Conservation (phyloP, 2,329 filamentous ascomycete species). For the Rhinocladiella mackenziei region DNA sequence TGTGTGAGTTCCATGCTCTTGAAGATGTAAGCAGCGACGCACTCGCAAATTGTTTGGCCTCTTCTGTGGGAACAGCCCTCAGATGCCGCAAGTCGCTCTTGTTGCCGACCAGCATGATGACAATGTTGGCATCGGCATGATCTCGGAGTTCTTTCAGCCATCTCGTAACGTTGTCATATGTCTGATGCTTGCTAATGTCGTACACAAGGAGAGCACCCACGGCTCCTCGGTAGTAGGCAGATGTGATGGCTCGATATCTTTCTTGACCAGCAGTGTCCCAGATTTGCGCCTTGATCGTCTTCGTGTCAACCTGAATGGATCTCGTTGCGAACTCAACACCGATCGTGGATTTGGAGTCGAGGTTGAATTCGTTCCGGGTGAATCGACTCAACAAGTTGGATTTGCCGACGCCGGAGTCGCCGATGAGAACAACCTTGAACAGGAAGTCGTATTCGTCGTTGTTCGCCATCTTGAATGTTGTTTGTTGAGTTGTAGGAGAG, state of each 20-base stretch:
- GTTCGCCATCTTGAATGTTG: slow-evolving; percentile 23
- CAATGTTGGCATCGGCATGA: slow-evolving; percentile 97
- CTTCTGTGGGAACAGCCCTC: slow-evolving; percentile 92
- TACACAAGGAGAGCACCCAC: slow-evolving; percentile 97
- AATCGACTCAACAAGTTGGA: slow-evolving; percentile 99
- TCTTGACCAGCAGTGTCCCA: slow-evolving; percentile 99
- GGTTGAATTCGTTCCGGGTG: slow-evolving; percentile 99
- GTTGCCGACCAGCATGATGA: slow-evolving; percentile 99
- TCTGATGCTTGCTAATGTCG: slow-evolving; percentile 99
- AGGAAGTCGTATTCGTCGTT: slow-evolving; percentile 99
- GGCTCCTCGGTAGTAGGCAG: slow-evolving; percentile 96
- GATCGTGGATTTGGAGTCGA: slow-evolving; percentile 99
- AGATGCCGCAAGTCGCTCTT: slow-evolving; percentile 99
- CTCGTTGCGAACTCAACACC: slow-evolving; percentile 98
- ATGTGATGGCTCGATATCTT: slow-evolving; percentile 97
- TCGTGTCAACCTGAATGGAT: slow-evolving; percentile 97
- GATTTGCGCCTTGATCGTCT: slow-evolving; percentile 99
- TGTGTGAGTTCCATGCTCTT: no score
- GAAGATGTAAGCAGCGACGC: slow-evolving; percentile 35
- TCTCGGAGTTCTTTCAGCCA: slow-evolving; percentile 99
- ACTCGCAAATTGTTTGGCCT: slow-evolving; percentile 98
- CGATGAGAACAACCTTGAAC: slow-evolving; percentile 99
- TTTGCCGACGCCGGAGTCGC: slow-evolving; percentile 99
- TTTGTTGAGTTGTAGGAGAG: no score
- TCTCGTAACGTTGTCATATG: slow-evolving; percentile 96